Conservation (phyloP, 352 stramenopile species). For the Phytophthora colocasiae region DNA sequence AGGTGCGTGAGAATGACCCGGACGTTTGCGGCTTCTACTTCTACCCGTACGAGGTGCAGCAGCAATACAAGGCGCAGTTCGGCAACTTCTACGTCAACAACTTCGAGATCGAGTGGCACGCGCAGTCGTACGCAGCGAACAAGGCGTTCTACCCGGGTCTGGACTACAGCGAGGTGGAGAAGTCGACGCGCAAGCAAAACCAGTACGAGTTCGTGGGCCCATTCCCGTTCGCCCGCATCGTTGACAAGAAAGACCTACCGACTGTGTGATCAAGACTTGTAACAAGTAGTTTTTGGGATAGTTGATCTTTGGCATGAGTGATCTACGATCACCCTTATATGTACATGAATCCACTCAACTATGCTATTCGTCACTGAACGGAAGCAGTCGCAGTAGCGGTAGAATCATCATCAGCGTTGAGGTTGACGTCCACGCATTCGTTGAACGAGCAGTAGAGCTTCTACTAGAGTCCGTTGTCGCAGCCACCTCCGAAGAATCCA, state of each 20-base stretch:
- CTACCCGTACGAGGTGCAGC: conserved; percentile 73
- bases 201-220: conserved; percentile 70
- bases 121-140: conserved; percentile 73
- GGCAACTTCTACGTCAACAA: conserved; percentile 79
- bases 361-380: too few species aligned
- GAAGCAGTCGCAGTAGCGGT: too few species aligned
- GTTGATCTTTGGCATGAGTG: too few species aligned
- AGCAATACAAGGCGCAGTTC: conserved; percentile 63
- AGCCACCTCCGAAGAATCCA: conserved; percentile 29
- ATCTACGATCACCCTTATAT: background rate
- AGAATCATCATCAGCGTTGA: background rate
- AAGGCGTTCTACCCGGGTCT: conserved; percentile 50
- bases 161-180: conserved; percentile 67
- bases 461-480: conserved; percentile 22
- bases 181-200: conserved; percentile 73
- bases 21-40: conserved; percentile 81
- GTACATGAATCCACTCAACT: background rate
- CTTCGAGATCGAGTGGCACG: conserved; percentile 71
- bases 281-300: too few species aligned
- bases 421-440: conserved; percentile 24
- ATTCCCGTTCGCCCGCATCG: conserved; percentile 71
- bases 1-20: conserved; percentile 63
- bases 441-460: conserved; percentile 24
- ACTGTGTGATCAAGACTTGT: conserved; percentile 5
- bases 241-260: conserved; percentile 49